phyloP scores from a whole-genome alignment of 345 rosid species.

The Firmiana major region DNA sequence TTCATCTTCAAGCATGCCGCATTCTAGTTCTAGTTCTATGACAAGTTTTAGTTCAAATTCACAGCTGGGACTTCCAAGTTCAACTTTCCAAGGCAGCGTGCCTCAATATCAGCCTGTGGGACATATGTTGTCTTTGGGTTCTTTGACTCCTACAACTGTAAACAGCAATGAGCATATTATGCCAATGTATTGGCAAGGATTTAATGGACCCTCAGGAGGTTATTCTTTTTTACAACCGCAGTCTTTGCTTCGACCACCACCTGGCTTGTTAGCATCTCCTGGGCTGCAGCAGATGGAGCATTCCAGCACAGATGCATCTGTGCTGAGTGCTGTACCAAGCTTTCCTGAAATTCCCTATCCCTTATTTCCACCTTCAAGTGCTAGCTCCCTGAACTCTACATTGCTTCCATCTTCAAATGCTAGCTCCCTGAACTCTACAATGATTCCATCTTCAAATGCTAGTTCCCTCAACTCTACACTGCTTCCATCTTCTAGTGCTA shows the following conservation, averaged over 20 bases:
- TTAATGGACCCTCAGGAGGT: conserved; percentile 5
- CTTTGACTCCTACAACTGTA: not conserved
- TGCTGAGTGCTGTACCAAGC: not conserved
- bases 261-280: conserved; percentile 6
- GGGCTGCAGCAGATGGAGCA: conserved; percentile 8
- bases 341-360: conserved; percentile 10
- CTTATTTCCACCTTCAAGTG: conserved; percentile 6
- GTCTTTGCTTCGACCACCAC: conserved; percentile 16
- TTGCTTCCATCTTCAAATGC: not conserved
- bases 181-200: conserved; percentile 19
- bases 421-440: not conserved
- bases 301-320: conserved; percentile 1
- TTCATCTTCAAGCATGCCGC: conserved; percentile 8
- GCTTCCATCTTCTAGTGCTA: not conserved
- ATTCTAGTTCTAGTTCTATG: conserved; percentile 1
- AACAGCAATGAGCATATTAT: conserved; percentile 10
- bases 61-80: conserved; percentile 4
- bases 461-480: not conserved
- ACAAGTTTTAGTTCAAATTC: not conserved
- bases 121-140: not conserved
- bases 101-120: conserved; percentile 16
- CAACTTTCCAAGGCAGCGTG: conserved; percentile 14
- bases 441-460: not conserved
- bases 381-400: not conserved
- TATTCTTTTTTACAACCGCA: conserved; percentile 8